phyloP scores from a whole-genome alignment of 1,139 yeast species.

The Diutina ranongensis region DNA sequence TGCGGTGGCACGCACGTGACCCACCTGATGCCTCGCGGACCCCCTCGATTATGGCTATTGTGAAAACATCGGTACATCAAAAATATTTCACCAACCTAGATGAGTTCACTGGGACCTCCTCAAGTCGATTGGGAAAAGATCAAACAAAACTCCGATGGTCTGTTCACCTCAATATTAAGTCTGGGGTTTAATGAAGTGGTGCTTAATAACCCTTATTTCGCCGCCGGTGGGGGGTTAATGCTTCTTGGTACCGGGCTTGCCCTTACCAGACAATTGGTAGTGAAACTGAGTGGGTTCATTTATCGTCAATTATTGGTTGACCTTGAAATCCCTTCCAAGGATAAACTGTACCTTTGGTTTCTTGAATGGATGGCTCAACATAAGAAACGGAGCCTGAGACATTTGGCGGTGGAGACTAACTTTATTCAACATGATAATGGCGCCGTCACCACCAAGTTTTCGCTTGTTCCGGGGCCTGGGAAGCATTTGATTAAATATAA shows the following conservation, averaged over 20 bases:
- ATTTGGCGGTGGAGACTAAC: slow-evolving; percentile 81
- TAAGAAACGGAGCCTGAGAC: slow-evolving; percentile 64
- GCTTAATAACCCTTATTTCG: slow-evolving; percentile 79
- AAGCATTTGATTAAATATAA: slow-evolving; percentile 77
- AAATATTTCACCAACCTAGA: background rate
- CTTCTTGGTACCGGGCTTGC: slow-evolving; percentile 82
- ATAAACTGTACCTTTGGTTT: slow-evolving; percentile 90
- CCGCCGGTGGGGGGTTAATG: slow-evolving; percentile 98
- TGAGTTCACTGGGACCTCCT: slow-evolving; percentile 2
- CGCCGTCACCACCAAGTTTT: slow-evolving; percentile 73
- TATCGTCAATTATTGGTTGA: slow-evolving; percentile 84
- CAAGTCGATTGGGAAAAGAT: slow-evolving; percentile 27
- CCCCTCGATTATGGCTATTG: too few relatives aligned
- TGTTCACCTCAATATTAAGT: slow-evolving; percentile 21
- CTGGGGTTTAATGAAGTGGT: slow-evolving; percentile 43
- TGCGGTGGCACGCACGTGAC: background rate
- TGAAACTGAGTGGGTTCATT: slow-evolving; percentile 51
- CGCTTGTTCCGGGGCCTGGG: slow-evolving; percentile 97
- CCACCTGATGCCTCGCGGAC: too few relatives aligned
- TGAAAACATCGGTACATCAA: too few relatives aligned
- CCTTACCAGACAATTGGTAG: slow-evolving; percentile 57
- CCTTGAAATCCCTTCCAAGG: slow-evolving; percentile 86
- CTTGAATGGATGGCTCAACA: slow-evolving; percentile 92
- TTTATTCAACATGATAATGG: slow-evolving; percentile 91
- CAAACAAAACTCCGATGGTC: slow-evolving; percentile 26